Percentiles rank a stretch among this genome's conserved stretches.
phyloP scores from a whole-genome alignment of 768 basidiomycete species.

The Kwoniella newhampshirensis region DNA sequence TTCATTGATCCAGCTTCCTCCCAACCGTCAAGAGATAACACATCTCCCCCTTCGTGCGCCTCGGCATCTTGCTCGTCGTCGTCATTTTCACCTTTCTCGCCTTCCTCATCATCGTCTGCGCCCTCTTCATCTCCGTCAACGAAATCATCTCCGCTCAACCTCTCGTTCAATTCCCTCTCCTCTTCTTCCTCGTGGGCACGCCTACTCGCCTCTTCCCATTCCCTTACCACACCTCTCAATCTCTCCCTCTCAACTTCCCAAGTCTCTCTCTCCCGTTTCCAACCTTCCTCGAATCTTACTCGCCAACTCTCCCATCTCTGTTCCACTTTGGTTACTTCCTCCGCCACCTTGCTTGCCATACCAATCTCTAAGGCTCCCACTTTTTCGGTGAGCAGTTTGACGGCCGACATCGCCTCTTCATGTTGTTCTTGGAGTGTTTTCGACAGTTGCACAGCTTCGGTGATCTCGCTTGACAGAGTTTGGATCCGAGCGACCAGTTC shows the following conservation, averaged over 20 bases:
- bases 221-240: slow-evolving; percentile 69
- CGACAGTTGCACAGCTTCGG: slow-evolving; percentile 71
- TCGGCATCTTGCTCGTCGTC: slow-evolving; percentile 29
- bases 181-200: slow-evolving; percentile 53
- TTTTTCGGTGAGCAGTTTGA: slow-evolving; percentile 45
- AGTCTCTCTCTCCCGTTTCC: slow-evolving; percentile 73
- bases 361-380: slow-evolving; percentile 48
- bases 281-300: slow-evolving; percentile 73
- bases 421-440: slow-evolving; percentile 75
- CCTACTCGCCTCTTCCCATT: slow-evolving; percentile 66
- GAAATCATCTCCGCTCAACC: slow-evolving; percentile 36
- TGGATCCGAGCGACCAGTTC: slow-evolving; percentile 67
- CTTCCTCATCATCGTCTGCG: slow-evolving; percentile 20
- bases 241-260: slow-evolving; percentile 80
- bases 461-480: slow-evolving; percentile 68
- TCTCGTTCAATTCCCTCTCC: slow-evolving; percentile 50
- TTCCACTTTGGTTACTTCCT: slow-evolving; percentile 46
- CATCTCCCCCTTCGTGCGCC: slow-evolving; percentile 3
- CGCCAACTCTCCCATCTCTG: slow-evolving; percentile 66
- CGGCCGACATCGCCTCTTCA: slow-evolving; percentile 63
- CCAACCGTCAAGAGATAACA: slow-evolving; percentile 20
- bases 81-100: slow-evolving; percentile 10
- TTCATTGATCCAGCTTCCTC: slow-evolving; percentile 13
- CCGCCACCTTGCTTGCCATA: slow-evolving; percentile 40
- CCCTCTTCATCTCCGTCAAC: slow-evolving; percentile 37